Conservation (phyloP, 306 rosid genomes). For the Lathyrus tuberosus region DNA sequence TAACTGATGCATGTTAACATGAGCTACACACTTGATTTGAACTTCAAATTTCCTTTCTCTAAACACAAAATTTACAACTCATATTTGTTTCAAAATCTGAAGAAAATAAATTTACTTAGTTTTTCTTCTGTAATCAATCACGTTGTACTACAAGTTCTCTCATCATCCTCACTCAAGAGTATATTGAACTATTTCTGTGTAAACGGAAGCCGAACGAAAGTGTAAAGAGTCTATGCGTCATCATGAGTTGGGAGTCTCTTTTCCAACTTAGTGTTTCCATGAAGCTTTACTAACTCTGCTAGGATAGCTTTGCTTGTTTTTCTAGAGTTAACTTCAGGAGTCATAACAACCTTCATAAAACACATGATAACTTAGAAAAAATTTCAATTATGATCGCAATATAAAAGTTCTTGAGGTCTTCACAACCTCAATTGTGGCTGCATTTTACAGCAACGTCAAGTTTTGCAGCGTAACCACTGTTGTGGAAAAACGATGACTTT, state of each 20-base stretch:
- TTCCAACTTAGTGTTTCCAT: conserved; percentile 43
- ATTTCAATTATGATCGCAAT: too few relatives aligned
- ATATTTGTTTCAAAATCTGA: conserved; percentile 16
- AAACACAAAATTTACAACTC: conserved; percentile 5
- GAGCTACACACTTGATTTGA: conserved; percentile 44
- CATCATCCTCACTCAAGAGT: too few relatives aligned
- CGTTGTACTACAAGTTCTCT: conserved; percentile 35
- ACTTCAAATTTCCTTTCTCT: conserved; percentile 50
- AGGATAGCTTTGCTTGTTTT: too few relatives aligned
- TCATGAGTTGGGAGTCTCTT: conserved; percentile 51
- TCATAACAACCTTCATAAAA: too few relatives aligned
- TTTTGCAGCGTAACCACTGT: background rate
- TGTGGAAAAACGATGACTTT: too few relatives aligned
- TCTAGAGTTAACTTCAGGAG: too few relatives aligned
- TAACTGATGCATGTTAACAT: too few relatives aligned
- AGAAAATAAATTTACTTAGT: background rate
- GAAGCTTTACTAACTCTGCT: too few relatives aligned
- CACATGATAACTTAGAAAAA: too few relatives aligned
- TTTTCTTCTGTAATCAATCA: conserved; percentile 22
- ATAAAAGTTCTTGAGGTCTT: too few relatives aligned
- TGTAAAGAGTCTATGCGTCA: conserved; percentile 52
- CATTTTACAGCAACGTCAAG: too few relatives aligned
- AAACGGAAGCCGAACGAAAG: conserved; percentile 56
- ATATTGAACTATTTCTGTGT: conserved; percentile 42
- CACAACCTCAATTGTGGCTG: too few relatives aligned